phyloP scores from a whole-genome alignment of 805 yeast genomes.

The Candida chilensis region DNA sequence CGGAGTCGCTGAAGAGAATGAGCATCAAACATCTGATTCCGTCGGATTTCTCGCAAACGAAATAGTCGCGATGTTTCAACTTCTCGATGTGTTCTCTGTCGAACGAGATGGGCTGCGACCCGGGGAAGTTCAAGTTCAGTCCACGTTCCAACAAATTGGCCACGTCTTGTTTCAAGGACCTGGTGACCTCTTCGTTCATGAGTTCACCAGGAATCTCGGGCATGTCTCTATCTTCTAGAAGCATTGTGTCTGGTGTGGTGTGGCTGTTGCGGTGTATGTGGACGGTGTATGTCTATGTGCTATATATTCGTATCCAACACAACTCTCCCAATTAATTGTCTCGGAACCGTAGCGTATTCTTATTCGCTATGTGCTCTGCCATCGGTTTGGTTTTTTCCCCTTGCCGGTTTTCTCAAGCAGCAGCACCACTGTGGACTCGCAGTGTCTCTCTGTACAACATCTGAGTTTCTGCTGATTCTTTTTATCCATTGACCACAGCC shows the following conservation, averaged over 20 bases:
- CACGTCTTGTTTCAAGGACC: slow-evolving; percentile 59
- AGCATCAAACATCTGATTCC: slow-evolving; percentile 82
- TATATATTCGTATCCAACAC: too few species aligned
- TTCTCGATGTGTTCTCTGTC: slow-evolving; percentile 63
- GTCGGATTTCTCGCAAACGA: slow-evolving; percentile 93
- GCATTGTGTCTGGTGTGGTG: slow-evolving; percentile 11
- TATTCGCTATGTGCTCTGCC: too few species aligned
- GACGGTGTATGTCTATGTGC: too few species aligned
- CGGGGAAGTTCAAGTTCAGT: slow-evolving; percentile 59
- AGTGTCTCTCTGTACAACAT: too few species aligned
- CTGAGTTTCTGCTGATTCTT: too few species aligned
- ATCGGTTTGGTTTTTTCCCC: too few species aligned
- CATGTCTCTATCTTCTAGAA: slow-evolving; percentile 41
- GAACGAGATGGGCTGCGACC: slow-evolving; percentile 94
- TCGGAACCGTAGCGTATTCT: too few species aligned
- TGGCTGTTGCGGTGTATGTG: neutral
- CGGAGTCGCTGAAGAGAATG: slow-evolving; percentile 54
- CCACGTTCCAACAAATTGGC: slow-evolving; percentile 49
- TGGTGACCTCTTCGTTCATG: slow-evolving; percentile 65
- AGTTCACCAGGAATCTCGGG: slow-evolving; percentile 83
- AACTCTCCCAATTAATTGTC: too few species aligned
- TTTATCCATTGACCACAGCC: too few species aligned
- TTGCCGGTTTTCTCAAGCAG: too few species aligned
- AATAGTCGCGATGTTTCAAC: slow-evolving; percentile 65
- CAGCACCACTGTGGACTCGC: too few species aligned